Evolutionary conservation across 306 rosid species (phyloP), one percentile per base, ranked within the genome.

Genomic region (Fragaria nilgerrensis): DNA sequence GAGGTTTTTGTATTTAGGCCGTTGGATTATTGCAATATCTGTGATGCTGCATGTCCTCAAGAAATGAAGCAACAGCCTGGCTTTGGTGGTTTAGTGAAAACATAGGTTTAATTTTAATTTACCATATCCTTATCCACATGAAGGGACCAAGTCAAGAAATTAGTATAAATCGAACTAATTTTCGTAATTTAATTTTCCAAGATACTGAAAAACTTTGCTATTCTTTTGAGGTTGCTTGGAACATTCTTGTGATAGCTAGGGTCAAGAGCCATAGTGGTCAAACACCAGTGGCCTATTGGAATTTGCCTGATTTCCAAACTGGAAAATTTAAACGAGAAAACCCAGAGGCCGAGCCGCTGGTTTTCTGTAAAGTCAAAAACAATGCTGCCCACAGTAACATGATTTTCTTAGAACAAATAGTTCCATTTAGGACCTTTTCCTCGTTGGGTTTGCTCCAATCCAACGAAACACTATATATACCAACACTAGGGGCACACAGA

Each of bases 271-370:
- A 29, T 12, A 15, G 17, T 16, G 43, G 41, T 63, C 43, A 63
- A 63, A 63, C 68, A 63, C 44, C 68, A 63, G 41, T 32, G 44
- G 44, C 69, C 9, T 25, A 34, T 29, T 2, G 69, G 43, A 61
- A 27, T 12, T 7, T 4, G 5, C 17, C 23, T 7, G 10, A 5
- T 32, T 63, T 15, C 10, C 19, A 19, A 66, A 37, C 16, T 37
- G 5, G 16, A 39, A 25, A 19, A 66, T 20, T 9, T 48, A 14
- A 1, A 43, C 14, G 39, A 23, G 32, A 5, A 74, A 85, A 87
- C 83, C 97, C 82, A 74, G 93, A 65, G 86, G 93, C 93, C 14
- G 3, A 72, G 96, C 91, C 86, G 85, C 76, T 87, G 91, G 96
- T 92, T 92, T 90, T 85, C 20, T 32, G 50, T 74, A 15, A 4